Conservation (phyloP, 805 yeast species). For the Ogataea wickerhamii region DNA sequence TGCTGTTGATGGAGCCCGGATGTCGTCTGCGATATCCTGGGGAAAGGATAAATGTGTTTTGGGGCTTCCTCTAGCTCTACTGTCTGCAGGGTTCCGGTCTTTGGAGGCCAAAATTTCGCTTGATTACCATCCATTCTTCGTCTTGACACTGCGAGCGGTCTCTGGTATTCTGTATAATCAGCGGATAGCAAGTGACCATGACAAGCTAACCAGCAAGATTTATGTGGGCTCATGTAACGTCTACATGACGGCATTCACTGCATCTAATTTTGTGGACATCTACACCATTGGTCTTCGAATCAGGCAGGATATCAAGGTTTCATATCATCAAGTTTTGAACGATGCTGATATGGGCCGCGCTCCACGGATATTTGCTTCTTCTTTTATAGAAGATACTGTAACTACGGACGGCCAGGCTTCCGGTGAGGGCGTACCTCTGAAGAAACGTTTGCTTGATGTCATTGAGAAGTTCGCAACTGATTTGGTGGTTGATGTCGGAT, state of each 20-base stretch:
- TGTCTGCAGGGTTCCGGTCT: slow-evolving; percentile 53
- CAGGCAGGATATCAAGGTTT: slow-evolving; percentile 64
- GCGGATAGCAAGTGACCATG: slow-evolving; percentile 50
- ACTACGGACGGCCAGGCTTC: not conserved
- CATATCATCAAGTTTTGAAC: slow-evolving; percentile 70
- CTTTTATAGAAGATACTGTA: not conserved
- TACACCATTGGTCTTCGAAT: slow-evolving; percentile 66
- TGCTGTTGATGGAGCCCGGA: slow-evolving; percentile 43
- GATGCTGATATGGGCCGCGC: slow-evolving; percentile 42
- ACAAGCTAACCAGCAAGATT: slow-evolving; percentile 53
- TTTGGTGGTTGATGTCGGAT: slow-evolving; percentile 58
- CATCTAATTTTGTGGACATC: slow-evolving; percentile 78
- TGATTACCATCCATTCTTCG: slow-evolving; percentile 82
- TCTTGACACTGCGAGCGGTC: slow-evolving; percentile 49
- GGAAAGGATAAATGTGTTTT: slow-evolving; percentile 39
- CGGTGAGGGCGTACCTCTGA: not conserved
- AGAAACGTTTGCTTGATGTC: slow-evolving; percentile 21
- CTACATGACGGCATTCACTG: slow-evolving; percentile 79
- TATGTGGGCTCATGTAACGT: slow-evolving; percentile 52
- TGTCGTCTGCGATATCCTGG: slow-evolving; percentile 74
- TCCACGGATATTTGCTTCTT: not conserved
- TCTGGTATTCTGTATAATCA: slow-evolving; percentile 65
- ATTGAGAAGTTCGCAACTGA: slow-evolving; percentile 57
- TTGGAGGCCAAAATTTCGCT: slow-evolving; percentile 63
- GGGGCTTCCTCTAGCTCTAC: slow-evolving; percentile 63